These are phyloP conservation scores for Odontarrhena argentea DNA, from an alignment of 345 rosid genomes.

Conservation along the genomic window DNA sequence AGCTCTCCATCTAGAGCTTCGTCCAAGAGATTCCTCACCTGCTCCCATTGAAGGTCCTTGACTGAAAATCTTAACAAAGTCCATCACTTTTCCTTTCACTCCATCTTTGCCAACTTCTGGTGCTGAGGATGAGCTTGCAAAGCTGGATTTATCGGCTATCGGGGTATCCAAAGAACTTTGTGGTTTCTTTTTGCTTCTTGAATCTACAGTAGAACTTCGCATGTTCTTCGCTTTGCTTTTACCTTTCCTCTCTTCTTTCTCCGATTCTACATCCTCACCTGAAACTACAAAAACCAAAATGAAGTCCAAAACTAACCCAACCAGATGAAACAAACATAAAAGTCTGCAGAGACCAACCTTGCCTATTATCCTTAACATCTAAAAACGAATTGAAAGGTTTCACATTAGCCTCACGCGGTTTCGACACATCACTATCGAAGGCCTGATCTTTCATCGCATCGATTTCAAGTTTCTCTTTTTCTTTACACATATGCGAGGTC, in stretches of 20 bases:
- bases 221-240: constrained; percentile 44
- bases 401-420: constrained; percentile 34
- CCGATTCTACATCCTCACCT: constrained; percentile 45
- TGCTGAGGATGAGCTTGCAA: constrained; percentile 36
- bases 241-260: constrained; percentile 42
- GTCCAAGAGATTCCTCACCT: constrained; percentile 41
- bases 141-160: constrained; percentile 41
- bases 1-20: constrained; percentile 50
- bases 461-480: constrained; percentile 35
- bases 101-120: constrained; percentile 46
- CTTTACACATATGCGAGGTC: constrained; percentile 10
- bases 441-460: constrained; percentile 28
- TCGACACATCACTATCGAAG: constrained; percentile 33
- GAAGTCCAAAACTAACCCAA: constrained; percentile 20
- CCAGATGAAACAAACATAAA: constrained; percentile 18
- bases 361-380: constrained; percentile 22
- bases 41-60: constrained; percentile 54
- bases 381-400: constrained; percentile 46
- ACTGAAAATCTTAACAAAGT: constrained; percentile 74
- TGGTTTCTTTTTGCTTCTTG: constrained; percentile 48
- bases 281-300: constrained; percentile 38
- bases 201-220: constrained; percentile 36
- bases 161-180: constrained; percentile 37
- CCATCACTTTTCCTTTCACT: constrained; percentile 68
- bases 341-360: constrained; percentile 40